Base-by-base conservation (phyloP, 2,329 filamentous ascomycete genomes). In the Penicillium sp. region DNA sequence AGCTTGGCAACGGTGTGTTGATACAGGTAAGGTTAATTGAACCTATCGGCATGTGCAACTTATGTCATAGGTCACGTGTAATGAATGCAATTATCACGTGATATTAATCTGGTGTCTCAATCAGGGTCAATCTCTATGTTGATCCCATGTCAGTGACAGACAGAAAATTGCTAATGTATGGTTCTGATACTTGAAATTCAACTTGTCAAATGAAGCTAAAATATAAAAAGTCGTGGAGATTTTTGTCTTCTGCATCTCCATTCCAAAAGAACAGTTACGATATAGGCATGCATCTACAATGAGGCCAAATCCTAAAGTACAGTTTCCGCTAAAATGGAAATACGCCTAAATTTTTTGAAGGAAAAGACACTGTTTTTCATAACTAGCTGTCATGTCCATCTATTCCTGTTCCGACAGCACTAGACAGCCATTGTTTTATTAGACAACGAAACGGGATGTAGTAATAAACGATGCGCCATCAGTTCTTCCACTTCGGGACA, bases 1-100 rank as follows among this genome's bases (percentile, higher is more conserved):
- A 33, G 28, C 19, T 58, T 28, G 37, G 35, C 35, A 52, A 26
- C 33, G 14, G 8, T 14, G 30, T 59, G 51, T 45, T 52, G 40
- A 40, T 54, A 22, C 19, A 22, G 19, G 19, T 22, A 22, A 22
- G 19, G 19, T 22, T 1, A 22, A 22, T 22, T 22, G 19, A 22
- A 30, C 5, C 28, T 30, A 55, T 55, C 42, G 52, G 33, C 48
- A 49, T 38, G 38, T 19, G 48, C 37, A 38, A 49, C 55, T 58
- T 54, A 59, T 59, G 57, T 59, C 57, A 59, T 59, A 42, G 57
- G 7, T 59, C 57, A 59, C 51, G 57, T 59, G 56, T 6, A 13
- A 26, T 46, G 10, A 1, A 7, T 22, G 11, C 19, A 38, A 8
- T 1, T 10, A 19, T 55, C 53, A 55, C 53, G 53, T 45, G 53